These are phyloP conservation scores for Venturia asperata DNA, from an alignment of 2,329 filamentous ascomycete genomes.

Conservation along the genomic window DNA sequence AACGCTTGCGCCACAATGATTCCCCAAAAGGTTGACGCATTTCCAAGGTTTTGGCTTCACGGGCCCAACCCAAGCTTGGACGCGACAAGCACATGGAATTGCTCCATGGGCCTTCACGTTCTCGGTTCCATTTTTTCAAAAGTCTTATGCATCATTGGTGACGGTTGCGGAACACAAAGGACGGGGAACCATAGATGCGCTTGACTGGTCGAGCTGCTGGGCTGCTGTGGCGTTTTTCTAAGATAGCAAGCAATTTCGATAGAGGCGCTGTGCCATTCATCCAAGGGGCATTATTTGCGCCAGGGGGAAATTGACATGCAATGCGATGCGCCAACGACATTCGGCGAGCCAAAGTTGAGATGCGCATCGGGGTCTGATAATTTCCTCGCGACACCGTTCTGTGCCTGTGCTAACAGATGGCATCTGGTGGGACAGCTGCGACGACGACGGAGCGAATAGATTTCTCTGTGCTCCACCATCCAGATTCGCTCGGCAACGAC, in stretches of 20 bases:
- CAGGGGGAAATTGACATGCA: background rate
- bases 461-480: background rate
- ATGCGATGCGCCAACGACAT: background rate
- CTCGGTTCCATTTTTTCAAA: background rate
- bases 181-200: background rate
- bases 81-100: background rate
- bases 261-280: background rate
- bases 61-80: background rate
- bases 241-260: conserved; percentile 7
- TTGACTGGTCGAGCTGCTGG: background rate
- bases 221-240: background rate
- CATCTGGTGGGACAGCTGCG: background rate
- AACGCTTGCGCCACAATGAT: background rate
- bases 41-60: background rate
- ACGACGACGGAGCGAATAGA: background rate
- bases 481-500: background rate
- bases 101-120: background rate
- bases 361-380: background rate
- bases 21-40: background rate
- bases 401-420: background rate
- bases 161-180: background rate
- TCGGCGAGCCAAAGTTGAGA: conserved; percentile 3
- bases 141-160: background rate
- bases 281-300: background rate
- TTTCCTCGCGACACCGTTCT: background rate